A percentile compares a stretch with the other conserved stretches of the same genome.
phyloP scores from a whole-genome alignment of 768 basidiomycete genomes.

The Leccinum uliginosum region DNA sequence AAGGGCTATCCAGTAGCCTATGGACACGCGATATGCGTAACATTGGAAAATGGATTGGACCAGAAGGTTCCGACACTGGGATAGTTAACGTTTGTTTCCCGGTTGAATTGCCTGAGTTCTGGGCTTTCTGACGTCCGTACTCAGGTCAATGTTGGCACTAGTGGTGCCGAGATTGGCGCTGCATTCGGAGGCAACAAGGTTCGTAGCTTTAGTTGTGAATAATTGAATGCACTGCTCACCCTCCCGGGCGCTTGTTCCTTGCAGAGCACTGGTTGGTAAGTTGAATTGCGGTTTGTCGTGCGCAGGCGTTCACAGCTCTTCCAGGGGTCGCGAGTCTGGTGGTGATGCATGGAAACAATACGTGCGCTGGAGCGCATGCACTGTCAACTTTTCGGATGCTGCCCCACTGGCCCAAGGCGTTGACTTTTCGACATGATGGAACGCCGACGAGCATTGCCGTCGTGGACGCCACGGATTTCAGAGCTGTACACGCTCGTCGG shows the following conservation, averaged over 20 bases:
- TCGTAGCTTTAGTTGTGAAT: constrained; percentile 13
- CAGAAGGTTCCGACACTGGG: constrained; percentile 83
- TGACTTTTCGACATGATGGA: constrained; percentile 54
- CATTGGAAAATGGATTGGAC: constrained; percentile 90
- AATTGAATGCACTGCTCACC: constrained; percentile 12
- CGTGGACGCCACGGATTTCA: background rate
- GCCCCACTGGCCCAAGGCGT: constrained; percentile 94
- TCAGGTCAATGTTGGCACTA: constrained; percentile 64
- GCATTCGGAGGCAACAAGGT: constrained; percentile 96
- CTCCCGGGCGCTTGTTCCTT: constrained; percentile 9
- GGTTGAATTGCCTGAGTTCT: background rate
- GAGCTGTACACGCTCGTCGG: constrained; percentile 8
- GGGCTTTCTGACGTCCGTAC: constrained; percentile 2
- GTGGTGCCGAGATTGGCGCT: constrained; percentile 74
- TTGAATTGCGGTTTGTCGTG: constrained; percentile 12
- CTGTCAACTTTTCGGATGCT: constrained; percentile 88
- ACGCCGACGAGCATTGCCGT: constrained; percentile 6
- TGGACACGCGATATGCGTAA: constrained; percentile 86
- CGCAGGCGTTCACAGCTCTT: constrained; percentile 19
- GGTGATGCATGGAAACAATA: constrained; percentile 99
- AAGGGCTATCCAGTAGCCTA: constrained; percentile 86
- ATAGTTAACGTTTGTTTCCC: constrained; percentile 75
- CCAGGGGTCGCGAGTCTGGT: constrained; percentile 91
- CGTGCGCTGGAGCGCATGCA: constrained; percentile 88
- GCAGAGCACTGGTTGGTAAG: constrained; percentile 81